These are phyloP conservation scores for Lactifluus hygrophoroides DNA, from an alignment of 768 basidiomycete species.

Conservation along the genomic window DNA sequence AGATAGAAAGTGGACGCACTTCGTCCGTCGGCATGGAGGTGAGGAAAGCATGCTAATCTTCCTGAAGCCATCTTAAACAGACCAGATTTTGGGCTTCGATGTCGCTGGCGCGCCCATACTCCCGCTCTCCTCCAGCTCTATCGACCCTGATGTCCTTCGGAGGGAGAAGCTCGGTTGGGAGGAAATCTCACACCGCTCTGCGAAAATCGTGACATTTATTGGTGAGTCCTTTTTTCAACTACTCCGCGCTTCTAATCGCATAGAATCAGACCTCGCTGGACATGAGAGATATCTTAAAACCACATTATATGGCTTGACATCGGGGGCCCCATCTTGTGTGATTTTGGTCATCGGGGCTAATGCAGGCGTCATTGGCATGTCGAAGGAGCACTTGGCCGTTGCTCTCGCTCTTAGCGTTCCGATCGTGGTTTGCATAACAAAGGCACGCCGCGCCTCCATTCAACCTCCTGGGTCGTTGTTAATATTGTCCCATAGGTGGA, in stretches of 20 bases:
- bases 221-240: conserved; percentile 33
- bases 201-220: conserved; percentile 92
- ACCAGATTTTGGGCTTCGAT: conserved; percentile 81
- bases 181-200: conserved; percentile 78
- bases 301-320: conserved; percentile 90
- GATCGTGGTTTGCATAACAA: conserved; percentile 89
- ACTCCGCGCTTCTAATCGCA: background rate
- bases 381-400: conserved; percentile 94
- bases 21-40: conserved; percentile 98
- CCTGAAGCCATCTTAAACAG: background rate
- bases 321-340: conserved; percentile 86
- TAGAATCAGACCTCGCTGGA: conserved; percentile 72
- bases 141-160: conserved; percentile 55
- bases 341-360: conserved; percentile 94
- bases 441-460: conserved; percentile 38
- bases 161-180: conserved; percentile 94
- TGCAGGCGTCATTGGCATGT: conserved; percentile 86
- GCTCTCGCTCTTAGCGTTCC: conserved; percentile 90
- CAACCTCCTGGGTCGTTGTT: background rate
- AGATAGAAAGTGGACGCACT: conserved; percentile 91
- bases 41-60: conserved; percentile 16
- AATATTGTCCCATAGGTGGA: conserved; percentile 53
- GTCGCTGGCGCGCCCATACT: conserved; percentile 71
- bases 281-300: conserved; percentile 92
- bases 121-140: conserved; percentile 48